These are phyloP conservation scores for Termitomyces sp. DNA, from an alignment of 768 basidiomycete genomes.

Conservation along the genomic window DNA sequence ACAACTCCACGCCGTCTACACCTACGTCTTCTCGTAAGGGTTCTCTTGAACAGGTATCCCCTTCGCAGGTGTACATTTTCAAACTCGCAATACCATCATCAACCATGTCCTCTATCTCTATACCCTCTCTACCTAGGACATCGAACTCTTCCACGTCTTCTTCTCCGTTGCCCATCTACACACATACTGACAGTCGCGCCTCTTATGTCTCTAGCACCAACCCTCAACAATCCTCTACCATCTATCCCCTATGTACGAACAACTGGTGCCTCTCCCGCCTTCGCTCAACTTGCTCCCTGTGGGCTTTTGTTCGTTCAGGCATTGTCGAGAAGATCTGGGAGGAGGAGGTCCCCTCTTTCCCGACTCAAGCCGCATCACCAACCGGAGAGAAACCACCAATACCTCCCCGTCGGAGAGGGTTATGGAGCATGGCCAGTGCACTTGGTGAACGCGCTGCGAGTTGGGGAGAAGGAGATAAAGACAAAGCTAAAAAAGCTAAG, in stretches of 20 bases:
- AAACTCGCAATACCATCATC: conserved; percentile 46
- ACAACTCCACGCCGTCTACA: conserved; percentile 29
- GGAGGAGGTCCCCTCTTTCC: conserved; percentile 56
- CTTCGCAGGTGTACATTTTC: conserved; percentile 65
- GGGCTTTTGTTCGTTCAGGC: conserved; percentile 83
- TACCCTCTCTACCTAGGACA: conserved; percentile 25
- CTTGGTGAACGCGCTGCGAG: conserved; percentile 57
- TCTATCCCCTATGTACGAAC: conserved; percentile 79
- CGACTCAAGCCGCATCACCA: conserved; percentile 22
- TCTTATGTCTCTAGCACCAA: conserved; percentile 22
- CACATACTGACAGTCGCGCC: conserved; percentile 25
- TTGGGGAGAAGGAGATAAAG: conserved; percentile 49
- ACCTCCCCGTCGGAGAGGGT: conserved; percentile 58
- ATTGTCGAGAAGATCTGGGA: conserved; percentile 89
- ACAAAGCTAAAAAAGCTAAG: conserved; percentile 28
- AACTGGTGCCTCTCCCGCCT: conserved; percentile 88
- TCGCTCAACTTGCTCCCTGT: conserved; percentile 84
- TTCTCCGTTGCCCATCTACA: conserved; percentile 27
- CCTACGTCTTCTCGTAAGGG: conserved; percentile 25
- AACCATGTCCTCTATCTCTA: conserved; percentile 31
- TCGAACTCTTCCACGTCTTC: conserved; percentile 22
- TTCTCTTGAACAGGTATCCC: conserved; percentile 27
- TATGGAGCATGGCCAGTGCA: conserved; percentile 71
- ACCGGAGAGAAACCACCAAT: conserved; percentile 52
- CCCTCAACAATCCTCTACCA: conserved; percentile 36